Evolutionary conservation across 2,329 filamentous ascomycete genomes (phyloP).

Genomic region (Ascochyta fabae): DNA sequence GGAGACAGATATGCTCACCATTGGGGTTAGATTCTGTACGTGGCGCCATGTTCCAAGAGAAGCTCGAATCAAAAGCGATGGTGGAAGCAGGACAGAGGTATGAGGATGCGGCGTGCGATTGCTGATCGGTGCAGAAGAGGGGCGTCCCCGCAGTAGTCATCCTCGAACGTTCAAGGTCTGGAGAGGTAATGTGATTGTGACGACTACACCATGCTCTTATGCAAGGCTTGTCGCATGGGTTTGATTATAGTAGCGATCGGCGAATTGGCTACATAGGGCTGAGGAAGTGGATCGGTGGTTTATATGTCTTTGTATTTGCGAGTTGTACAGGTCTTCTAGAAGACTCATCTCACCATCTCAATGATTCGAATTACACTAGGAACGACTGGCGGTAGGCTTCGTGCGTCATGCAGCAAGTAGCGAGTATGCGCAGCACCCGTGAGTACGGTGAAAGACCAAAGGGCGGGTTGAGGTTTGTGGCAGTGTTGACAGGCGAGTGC

Average conservation of each 20-base stretch:
- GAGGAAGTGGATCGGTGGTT: constrained; percentile 22
- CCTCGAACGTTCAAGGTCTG: constrained; percentile 9
- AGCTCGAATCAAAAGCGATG: constrained; percentile 27
- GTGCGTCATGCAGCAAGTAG: constrained; percentile 29
- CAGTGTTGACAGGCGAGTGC: constrained; percentile 19
- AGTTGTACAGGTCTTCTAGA: constrained; percentile 13
- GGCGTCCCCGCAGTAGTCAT: constrained; percentile 37
- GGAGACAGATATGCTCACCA: constrained; percentile 32
- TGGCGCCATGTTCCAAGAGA: constrained; percentile 34
- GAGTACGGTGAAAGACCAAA: constrained; percentile 12
- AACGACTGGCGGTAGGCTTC: constrained; percentile 4
- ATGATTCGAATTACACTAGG: constrained; percentile 7
- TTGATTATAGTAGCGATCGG: constrained; percentile 15
- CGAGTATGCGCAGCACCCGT: constrained; percentile 24
- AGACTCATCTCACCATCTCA: constrained; percentile 16
- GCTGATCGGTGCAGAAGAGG: constrained; percentile 29
- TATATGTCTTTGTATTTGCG: constrained; percentile 23
- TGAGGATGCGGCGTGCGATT: constrained; percentile 23
- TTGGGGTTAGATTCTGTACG: constrained; percentile 20
- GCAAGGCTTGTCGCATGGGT: constrained; percentile 14
- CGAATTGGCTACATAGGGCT: constrained; percentile 29
- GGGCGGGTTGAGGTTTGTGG: constrained; percentile 24
- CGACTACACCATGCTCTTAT: constrained; percentile 10
- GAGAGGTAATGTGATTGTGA: constrained; percentile 16
- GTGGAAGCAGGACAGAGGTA: constrained; percentile 35